Evolutionary conservation across 768 basidiomycete species (phyloP), one percentile per base, ranked within the genome.

Genomic region (Lactarius vividus): DNA sequence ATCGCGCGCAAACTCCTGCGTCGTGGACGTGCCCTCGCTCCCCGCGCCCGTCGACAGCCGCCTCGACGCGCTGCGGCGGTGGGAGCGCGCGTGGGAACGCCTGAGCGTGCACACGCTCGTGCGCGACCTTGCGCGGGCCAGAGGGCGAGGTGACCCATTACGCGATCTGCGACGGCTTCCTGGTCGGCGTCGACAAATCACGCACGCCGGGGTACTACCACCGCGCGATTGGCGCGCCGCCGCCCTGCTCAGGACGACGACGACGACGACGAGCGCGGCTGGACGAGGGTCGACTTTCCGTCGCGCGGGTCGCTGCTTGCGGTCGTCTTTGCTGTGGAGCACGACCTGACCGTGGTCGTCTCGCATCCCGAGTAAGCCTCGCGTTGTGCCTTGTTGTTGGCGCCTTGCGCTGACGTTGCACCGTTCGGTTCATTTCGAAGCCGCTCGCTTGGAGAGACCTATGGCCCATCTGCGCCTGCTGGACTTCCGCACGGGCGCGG

Each of bases 291-390:
- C 46, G 13, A 15, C 52, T 52, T 55, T 31, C 33, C n/a, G 23
- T 53, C 16, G 3, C 23, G 33, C 40, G 55, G n/a, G 3, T 10
- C 26, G 10, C 39, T 20, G n/a, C 9, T 57, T 6, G 42, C 33
- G 15, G 39, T 42, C 28, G 20, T 23, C 57, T 23, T 31, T 11
- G 35, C 10, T 4, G 54, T 42, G 5, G 49, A 40, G 49, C 8
- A 64, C n/a, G 15, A 31, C 11, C 52, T 39, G 57, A 20, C 31
- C n/a, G 44, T 42, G n/a, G n/a, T 64, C 46, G 16, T 58, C 18
- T 64, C 35, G 18, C n/a, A 29, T 31, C 7, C 40, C 9, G 20
- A 61, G 59, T 37, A 40, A n/a, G n/a, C n/a, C n/a, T n/a, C n/a
- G n/a, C 42, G 37, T 39, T 0, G 35, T 15, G 23, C 33, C 13